Evolutionary conservation across 2,329 filamentous ascomycete genomes (phyloP), one percentile per base, ranked within the genome.

Genomic region (Monilinia laxa): DNA sequence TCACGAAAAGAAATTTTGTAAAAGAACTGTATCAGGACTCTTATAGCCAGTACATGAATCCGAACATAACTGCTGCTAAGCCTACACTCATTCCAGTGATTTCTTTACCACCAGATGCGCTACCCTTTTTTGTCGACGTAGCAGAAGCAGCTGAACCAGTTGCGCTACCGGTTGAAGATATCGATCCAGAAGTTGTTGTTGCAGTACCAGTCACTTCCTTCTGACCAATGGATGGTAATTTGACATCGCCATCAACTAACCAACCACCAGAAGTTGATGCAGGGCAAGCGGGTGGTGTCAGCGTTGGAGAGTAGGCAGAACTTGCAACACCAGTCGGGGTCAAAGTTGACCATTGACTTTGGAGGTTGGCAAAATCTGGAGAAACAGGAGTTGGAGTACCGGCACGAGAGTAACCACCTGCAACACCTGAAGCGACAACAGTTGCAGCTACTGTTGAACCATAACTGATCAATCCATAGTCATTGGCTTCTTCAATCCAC

Each of bases 401-500:
- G 59, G 84, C 84, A 71, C 90, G 85, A 0, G 85, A 84, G 77
- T 84, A 93, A 45, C 91, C 90, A 72, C 87, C 91, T 67, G 82
- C 80, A 58, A 88, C 78, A 66, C 81, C 77, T 18, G 84, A 81
- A n/a, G 83, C 85, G 1, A 82, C 81, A n/a, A 78, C 80, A 9
- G 81, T 81, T 11, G 82, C 79, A 47, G 81, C 82, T 14, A 82
- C 83, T n/a, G 81, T 78, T 4, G 84, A 80, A 0, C 90, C 91
- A 76, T 96, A 96, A 25, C 84, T 87, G 72, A 96, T 84, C 47
- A 96, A 82, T 51, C 92, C 92, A 77, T 96, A 96, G 74, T 91
- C 79, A 78, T 96, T 96, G 62, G 84, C 81, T 78, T 96, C 92
- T 76, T 94, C 81, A 70, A 96, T 92, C 92, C 92, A 96, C 76